These are phyloP conservation scores for Lentinus tigrinus DNA, from an alignment of 768 basidiomycete species.

Conservation along the genomic window DNA sequence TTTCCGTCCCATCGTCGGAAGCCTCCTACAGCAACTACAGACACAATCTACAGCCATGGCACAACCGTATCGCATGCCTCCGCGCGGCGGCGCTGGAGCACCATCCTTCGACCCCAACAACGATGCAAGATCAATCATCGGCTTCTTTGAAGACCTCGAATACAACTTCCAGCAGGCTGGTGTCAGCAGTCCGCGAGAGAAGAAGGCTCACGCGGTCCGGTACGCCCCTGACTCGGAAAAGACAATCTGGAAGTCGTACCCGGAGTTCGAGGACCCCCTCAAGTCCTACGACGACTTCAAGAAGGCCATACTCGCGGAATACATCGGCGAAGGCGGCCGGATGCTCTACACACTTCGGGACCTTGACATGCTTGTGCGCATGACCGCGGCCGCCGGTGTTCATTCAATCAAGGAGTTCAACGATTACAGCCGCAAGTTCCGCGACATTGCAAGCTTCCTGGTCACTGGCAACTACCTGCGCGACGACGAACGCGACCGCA, in stretches of 20 bases:
- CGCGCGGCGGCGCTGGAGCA: slow-evolving; percentile 4
- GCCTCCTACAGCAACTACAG: not conserved
- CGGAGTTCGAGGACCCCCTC: not conserved
- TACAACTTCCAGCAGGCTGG: slow-evolving; percentile 1
- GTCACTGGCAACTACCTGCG: slow-evolving; percentile 17
- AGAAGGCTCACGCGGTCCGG: slow-evolving; percentile 6
- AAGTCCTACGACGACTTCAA: slow-evolving; percentile 24
- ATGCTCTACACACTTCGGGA: slow-evolving; percentile 22
- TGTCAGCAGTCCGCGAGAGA: not conserved
- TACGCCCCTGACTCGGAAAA: slow-evolving; percentile 3
- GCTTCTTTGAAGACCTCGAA: slow-evolving; percentile 14
- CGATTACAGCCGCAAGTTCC: slow-evolving; percentile 24
- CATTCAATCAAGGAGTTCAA: not conserved
- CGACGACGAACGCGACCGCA: slow-evolving; percentile 21
- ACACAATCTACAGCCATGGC: not conserved
- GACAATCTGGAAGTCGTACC: not conserved
- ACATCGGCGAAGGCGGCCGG: slow-evolving; percentile 18
- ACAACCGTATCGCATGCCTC: slow-evolving; percentile 2
- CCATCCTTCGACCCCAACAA: slow-evolving; percentile 2
- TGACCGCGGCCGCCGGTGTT: slow-evolving; percentile 4
- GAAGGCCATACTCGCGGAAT: slow-evolving; percentile 23
- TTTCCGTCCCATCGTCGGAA: not conserved
- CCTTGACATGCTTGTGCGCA: slow-evolving; percentile 23
- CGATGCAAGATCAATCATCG: slow-evolving; percentile 1
- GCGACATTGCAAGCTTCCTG: slow-evolving; percentile 20